Evolutionary conservation across 2,329 filamentous ascomycete genomes (phyloP).

Genomic region (Fusarium globosum): DNA sequence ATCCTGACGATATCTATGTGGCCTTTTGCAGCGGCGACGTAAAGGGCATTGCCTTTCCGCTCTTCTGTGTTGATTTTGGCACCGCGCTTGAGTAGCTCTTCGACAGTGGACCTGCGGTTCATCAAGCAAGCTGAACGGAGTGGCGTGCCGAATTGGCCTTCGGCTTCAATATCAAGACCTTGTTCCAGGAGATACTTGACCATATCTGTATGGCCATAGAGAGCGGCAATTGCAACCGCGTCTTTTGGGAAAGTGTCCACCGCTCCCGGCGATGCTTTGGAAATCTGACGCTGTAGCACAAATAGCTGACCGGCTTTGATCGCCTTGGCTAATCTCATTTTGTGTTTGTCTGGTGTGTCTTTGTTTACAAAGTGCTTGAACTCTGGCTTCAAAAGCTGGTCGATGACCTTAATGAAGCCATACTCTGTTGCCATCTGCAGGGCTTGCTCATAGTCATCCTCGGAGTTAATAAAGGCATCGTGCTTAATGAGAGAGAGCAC

Average conservation of each 20-base stretch:
- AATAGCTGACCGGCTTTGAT: conserved; percentile 5
- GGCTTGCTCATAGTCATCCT: neutral
- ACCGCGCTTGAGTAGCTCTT: conserved; percentile 3
- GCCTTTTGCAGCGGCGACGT: conserved; percentile 7
- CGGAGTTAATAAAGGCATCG: neutral
- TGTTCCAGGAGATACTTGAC: neutral
- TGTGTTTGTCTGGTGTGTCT: neutral
- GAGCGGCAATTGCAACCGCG: neutral
- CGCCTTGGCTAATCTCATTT: neutral
- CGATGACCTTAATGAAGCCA: neutral
- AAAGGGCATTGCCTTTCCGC: neutral
- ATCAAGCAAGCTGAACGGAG: conserved; percentile 7
- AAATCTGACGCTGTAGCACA: neutral
- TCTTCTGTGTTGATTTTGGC: neutral
- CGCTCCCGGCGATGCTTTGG: accelerated
- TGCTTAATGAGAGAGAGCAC: neutral
- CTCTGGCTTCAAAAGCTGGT: neutral
- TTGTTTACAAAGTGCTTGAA: neutral
- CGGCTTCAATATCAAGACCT: conserved; percentile 6
- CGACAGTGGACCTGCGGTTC: neutral
- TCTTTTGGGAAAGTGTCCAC: neutral
- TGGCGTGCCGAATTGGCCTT: conserved; percentile 21
- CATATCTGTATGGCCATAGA: neutral
- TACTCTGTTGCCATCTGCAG: neutral
- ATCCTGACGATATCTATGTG: neutral